Conservation (phyloP, 768 basidiomycete genomes). For the Jaapia argillacea region DNA sequence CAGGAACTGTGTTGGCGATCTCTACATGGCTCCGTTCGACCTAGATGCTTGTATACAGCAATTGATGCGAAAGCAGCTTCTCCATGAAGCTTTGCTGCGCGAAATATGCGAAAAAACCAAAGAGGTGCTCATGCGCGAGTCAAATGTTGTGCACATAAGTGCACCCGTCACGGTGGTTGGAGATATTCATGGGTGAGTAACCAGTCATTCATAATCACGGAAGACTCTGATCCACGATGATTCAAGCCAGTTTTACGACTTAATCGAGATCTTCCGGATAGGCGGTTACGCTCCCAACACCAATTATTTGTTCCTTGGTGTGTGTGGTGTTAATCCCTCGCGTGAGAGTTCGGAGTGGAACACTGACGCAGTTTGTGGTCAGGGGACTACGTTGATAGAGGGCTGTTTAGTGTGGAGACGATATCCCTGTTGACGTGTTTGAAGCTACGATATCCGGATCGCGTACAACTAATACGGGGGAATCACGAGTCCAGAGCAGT, state of each 20-base stretch:
- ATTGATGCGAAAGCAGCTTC: conserved; percentile 81
- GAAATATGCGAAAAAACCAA: conserved; percentile 99
- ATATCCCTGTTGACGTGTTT: conserved; percentile 95
- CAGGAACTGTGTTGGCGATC: no score
- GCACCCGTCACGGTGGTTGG: conserved; percentile 98
- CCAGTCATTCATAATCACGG: neutral
- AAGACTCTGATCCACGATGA: neutral
- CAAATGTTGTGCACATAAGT: conserved; percentile 94
- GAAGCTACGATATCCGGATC: conserved; percentile 92
- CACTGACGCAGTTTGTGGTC: conserved; percentile 28
- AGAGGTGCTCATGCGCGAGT: conserved; percentile 97
- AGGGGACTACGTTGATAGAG: conserved; percentile 98
- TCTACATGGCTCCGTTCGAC: conserved; percentile 77
- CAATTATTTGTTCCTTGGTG: conserved; percentile 96
- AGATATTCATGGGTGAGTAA: conserved; percentile 92
- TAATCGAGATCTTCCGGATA: conserved; percentile 98
- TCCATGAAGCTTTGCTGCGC: conserved; percentile 88
- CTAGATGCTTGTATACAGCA: conserved; percentile 94
- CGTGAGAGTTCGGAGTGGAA: neutral
- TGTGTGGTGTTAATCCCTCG: conserved; percentile 17
- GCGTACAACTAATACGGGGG: conserved; percentile 93
- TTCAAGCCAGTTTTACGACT: conserved; percentile 95
- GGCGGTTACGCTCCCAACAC: conserved; percentile 94
- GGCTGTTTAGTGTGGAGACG: conserved; percentile 96
- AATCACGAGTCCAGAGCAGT: conserved; percentile 98